These are phyloP conservation scores for Leishmania braziliensis DNA, from an alignment of 208 protist species.

Conservation along the genomic window DNA sequence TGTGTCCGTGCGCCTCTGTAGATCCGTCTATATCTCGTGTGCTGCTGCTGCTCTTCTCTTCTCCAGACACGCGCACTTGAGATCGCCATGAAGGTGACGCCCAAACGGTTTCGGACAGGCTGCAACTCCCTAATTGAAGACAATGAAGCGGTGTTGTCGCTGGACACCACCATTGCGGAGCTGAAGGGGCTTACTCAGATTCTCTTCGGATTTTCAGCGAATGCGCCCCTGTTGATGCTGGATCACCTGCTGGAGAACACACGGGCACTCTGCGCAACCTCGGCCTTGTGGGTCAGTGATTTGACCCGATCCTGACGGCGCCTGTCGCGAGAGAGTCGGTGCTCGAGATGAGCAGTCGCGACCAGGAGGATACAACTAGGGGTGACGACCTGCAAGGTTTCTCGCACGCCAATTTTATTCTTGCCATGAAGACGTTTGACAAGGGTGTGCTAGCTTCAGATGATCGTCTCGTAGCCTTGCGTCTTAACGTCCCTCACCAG, in stretches of 20 bases:
- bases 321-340: slow-evolving; percentile 64
- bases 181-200: slow-evolving; percentile 86
- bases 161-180: slow-evolving; percentile 70
- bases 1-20: background rate
- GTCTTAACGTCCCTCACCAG: slow-evolving; percentile 56
- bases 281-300: slow-evolving; percentile 42
- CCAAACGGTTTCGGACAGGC: slow-evolving; percentile 80
- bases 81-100: slow-evolving; percentile 50
- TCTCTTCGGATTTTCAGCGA: slow-evolving; percentile 73
- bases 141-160: slow-evolving; percentile 62
- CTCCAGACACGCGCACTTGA: background rate
- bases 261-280: slow-evolving; percentile 37
- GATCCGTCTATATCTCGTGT: no score
- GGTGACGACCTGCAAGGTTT: slow-evolving; percentile 78
- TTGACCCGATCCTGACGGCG: slow-evolving; percentile 53
- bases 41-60: background rate
- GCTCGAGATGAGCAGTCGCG: slow-evolving; percentile 56
- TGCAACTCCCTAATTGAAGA: slow-evolving; percentile 63
- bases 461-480: slow-evolving; percentile 64
- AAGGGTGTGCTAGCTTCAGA: slow-evolving; percentile 64
- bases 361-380: slow-evolving; percentile 49
- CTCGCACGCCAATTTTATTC: slow-evolving; percentile 79
- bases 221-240: slow-evolving; percentile 57
- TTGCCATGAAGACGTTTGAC: slow-evolving; percentile 81
- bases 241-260: slow-evolving; percentile 74